Percentiles rank a stretch among this genome's conserved stretches.
Conservation (phyloP, 768 basidiomycete genomes). For the Symmetrospora coprosmae region DNA sequence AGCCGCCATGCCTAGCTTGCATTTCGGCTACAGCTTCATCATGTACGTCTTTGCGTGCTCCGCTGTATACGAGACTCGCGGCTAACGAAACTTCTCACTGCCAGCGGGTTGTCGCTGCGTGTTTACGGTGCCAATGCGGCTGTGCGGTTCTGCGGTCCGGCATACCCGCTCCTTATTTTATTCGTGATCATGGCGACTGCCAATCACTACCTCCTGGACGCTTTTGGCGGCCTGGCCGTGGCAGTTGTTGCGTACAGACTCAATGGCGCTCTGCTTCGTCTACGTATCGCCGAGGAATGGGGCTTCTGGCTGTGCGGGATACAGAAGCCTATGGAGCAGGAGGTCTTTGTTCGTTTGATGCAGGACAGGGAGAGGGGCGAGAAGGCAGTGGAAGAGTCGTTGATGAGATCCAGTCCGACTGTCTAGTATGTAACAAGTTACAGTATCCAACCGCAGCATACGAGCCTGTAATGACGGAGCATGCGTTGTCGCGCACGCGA, state of each 20-base stretch:
- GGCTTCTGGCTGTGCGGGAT: slow-evolving; percentile 11
- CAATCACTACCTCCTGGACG: slow-evolving; percentile 17
- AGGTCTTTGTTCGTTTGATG: not conserved
- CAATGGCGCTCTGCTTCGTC: not conserved
- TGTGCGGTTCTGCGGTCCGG: not conserved
- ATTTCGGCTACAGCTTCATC: slow-evolving; percentile 12
- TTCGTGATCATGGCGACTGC: slow-evolving; percentile 10
- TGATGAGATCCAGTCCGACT: too few relatives aligned
- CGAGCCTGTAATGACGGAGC: too few relatives aligned
- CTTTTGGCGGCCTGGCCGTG: not conserved
- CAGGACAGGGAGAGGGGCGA: too few relatives aligned
- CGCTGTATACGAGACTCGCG: not conserved
- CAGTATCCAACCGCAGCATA: too few relatives aligned
- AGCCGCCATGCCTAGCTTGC: slow-evolving; percentile 2
- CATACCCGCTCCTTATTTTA: slow-evolving; percentile 3
- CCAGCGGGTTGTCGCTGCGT: slow-evolving; percentile 7
- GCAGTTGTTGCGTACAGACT: not conserved
- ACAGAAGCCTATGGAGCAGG: slow-evolving; percentile 6
- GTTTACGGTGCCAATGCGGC: not conserved
- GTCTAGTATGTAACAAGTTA: too few relatives aligned
- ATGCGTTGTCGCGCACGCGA: too few relatives aligned
- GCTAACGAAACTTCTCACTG: not conserved
- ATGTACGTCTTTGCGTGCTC: not conserved
- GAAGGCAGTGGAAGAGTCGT: too few relatives aligned
- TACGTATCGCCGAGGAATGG: slow-evolving; percentile 8